A percentile compares a stretch with the other conserved stretches of the same genome.
phyloP scores from a whole-genome alignment of 1,284 basidiomycete genomes.

The Tausonia pullulans region DNA sequence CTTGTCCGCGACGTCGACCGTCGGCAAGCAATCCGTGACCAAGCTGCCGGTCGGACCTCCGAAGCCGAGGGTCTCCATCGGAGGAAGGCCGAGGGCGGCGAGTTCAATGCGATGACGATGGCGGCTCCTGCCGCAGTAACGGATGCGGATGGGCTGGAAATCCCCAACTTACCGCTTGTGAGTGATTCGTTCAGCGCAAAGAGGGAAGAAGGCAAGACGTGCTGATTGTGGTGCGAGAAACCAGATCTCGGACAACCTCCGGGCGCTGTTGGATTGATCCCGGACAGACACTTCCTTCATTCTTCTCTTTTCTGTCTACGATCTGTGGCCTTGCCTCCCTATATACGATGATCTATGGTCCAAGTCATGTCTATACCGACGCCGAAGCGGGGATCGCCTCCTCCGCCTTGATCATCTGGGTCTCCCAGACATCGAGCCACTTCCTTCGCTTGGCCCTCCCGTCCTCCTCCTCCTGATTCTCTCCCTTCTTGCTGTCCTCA shows the following conservation, averaged over 20 bases:
- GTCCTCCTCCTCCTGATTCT: neutral
- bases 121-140: neutral
- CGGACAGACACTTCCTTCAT: too few species aligned
- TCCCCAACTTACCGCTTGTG: constrained; percentile 6
- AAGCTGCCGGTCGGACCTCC: neutral
- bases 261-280: neutral
- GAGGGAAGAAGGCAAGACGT: too few species aligned
- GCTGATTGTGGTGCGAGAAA: too few species aligned
- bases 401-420: neutral
- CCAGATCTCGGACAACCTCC: constrained; percentile 9
- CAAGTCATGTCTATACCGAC: too few species aligned
- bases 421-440: neutral
- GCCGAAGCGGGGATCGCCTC: neutral
- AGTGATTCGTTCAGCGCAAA: too few species aligned
- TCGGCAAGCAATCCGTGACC: constrained; percentile 32
- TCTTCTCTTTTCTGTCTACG: too few species aligned
- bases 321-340: too few species aligned
- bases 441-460: neutral
- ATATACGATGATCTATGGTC: too few species aligned
- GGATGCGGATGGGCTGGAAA: neutral
- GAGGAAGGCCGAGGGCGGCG: neutral
- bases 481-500: neutral
- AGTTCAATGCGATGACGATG: constrained; percentile 12
- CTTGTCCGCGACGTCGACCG: constrained; percentile 79
- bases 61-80: neutral